A percentile compares a stretch with the other conserved stretches of the same genome.
Evolutionary conservation across 2,329 filamentous ascomycete genomes (phyloP).

Genomic region (Nigrospora oryzae): DNA sequence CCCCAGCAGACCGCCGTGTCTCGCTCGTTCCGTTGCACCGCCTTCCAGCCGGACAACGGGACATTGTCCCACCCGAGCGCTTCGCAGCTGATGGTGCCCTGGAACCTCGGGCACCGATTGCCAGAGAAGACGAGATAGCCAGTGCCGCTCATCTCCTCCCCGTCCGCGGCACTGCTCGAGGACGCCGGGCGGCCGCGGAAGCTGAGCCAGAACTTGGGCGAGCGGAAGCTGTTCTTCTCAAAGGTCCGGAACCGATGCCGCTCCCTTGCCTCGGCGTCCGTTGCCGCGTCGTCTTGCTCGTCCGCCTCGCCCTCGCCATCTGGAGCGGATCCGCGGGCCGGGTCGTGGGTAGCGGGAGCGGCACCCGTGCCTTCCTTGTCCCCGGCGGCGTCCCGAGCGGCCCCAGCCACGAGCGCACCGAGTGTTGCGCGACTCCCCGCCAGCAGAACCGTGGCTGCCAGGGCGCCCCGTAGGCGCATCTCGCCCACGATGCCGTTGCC

Average conservation of each 20-base stretch:
- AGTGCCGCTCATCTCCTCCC: constrained; percentile 4
- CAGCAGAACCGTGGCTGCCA: constrained; percentile 10
- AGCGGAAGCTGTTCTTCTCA: constrained; percentile 14
- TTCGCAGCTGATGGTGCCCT: constrained; percentile 12
- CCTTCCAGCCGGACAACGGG: constrained; percentile 9
- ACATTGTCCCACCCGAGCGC: constrained; percentile 12
- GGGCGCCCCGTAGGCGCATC: neutral
- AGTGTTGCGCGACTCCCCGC: constrained; percentile 11
- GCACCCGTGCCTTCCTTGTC: constrained; percentile 1
- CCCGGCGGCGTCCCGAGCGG: neutral
- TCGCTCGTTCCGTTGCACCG: constrained; percentile 7
- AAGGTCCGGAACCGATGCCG: constrained; percentile 9
- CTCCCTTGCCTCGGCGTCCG: neutral
- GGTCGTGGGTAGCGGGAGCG: neutral
- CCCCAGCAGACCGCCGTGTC: constrained; percentile 2
- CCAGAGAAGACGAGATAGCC: constrained; percentile 15
- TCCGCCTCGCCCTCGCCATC: neutral
- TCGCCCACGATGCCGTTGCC: constrained; percentile 11
- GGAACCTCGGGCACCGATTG: constrained; percentile 14
- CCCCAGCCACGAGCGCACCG: too few species aligned
- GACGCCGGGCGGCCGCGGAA: constrained; percentile 7
- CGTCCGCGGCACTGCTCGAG: neutral
- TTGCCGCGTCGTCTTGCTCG: constrained; percentile 2
- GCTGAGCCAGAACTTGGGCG: constrained; percentile 15
- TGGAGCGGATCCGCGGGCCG: neutral